Conservation (phyloP, 2,329 filamentous ascomycete genomes). For the Tolypocladium inflatum region DNA sequence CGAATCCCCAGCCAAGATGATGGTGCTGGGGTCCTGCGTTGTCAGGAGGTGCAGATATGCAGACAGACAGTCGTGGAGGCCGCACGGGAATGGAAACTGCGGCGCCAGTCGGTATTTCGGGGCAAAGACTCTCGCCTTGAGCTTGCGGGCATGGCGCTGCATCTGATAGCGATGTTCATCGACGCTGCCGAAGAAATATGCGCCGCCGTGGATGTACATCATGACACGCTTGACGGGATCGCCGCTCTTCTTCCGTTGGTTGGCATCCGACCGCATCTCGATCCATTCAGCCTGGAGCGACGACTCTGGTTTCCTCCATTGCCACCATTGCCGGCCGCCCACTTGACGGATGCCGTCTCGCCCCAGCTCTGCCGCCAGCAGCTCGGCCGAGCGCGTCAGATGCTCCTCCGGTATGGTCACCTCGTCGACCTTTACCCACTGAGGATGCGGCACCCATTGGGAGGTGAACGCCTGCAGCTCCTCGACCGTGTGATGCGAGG, state of each 20-base stretch:
- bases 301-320: conserved; percentile 63
- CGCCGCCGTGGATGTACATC: conserved; percentile 89
- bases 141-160: conserved; percentile 87
- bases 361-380: conserved; percentile 67
- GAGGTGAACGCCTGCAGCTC: conserved; percentile 85
- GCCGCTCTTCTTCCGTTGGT: conserved; percentile 54
- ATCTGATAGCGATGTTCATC: conserved; percentile 98
- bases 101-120: conserved; percentile 81
- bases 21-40: conserved; percentile 67
- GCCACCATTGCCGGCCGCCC: conserved; percentile 82
- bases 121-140: conserved; percentile 82
- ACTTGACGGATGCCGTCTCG: conserved; percentile 62
- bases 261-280: conserved; percentile 73
- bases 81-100: conserved; percentile 93
- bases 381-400: conserved; percentile 54
- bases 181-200: conserved; percentile 91
- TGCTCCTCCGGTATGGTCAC: conserved; percentile 55
- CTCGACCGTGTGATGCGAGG: conserved; percentile 84
- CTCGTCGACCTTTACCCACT: conserved; percentile 75
- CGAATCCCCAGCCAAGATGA: conserved; percentile 84
- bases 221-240: conserved; percentile 66
- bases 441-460: conserved; percentile 83
- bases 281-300: conserved; percentile 84
- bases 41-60: conserved; percentile 77
- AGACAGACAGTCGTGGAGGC: conserved; percentile 79